A percentile compares a stretch with the other conserved stretches of the same genome.
These are phyloP conservation scores for Kodamaea suecica DNA, from an alignment of 1,139 yeast genomes.

Conservation along the genomic window DNA sequence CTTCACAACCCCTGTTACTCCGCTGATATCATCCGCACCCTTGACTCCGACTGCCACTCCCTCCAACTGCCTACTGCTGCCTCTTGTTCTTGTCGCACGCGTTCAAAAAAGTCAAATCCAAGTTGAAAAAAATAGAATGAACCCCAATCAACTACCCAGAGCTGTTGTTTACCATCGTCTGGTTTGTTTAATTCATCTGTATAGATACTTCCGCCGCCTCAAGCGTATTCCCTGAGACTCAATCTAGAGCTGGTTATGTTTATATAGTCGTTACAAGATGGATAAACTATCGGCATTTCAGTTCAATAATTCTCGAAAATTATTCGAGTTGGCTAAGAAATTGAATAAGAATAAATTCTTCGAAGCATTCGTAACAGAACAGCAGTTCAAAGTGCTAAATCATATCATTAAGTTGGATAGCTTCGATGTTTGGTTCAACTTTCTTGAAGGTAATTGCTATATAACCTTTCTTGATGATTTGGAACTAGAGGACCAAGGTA, in stretches of 20 bases:
- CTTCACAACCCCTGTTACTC: too few species aligned
- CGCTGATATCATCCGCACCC: too few species aligned
- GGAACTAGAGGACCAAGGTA: slow-evolving; percentile 11
- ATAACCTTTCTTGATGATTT: slow-evolving; percentile 28
- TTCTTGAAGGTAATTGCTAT: slow-evolving; percentile 51
- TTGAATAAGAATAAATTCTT: slow-evolving; percentile 49
- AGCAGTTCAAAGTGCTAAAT: slow-evolving; percentile 54
- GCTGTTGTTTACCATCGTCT: not conserved
- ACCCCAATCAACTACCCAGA: not conserved
- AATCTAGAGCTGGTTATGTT: slow-evolving; percentile 12
- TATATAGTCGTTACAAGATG: slow-evolving; percentile 22
- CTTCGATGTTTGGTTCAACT: slow-evolving; percentile 47
- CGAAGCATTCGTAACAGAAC: slow-evolving; percentile 58
- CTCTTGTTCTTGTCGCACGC: too few species aligned
- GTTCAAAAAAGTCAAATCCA: not conserved
- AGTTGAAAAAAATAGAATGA: not conserved
- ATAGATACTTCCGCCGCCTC: not conserved
- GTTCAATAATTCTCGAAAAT: slow-evolving; percentile 35
- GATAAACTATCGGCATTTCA: slow-evolving; percentile 45
- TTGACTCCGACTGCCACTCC: too few species aligned
- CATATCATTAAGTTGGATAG: slow-evolving; percentile 34
- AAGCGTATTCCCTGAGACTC: not conserved
- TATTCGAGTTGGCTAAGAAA: slow-evolving; percentile 48
- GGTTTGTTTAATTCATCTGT: not conserved
- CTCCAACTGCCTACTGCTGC: too few species aligned